These are phyloP conservation scores for Penicillium olsonii DNA, from an alignment of 2,329 filamentous ascomycete genomes.

Conservation along the genomic window DNA sequence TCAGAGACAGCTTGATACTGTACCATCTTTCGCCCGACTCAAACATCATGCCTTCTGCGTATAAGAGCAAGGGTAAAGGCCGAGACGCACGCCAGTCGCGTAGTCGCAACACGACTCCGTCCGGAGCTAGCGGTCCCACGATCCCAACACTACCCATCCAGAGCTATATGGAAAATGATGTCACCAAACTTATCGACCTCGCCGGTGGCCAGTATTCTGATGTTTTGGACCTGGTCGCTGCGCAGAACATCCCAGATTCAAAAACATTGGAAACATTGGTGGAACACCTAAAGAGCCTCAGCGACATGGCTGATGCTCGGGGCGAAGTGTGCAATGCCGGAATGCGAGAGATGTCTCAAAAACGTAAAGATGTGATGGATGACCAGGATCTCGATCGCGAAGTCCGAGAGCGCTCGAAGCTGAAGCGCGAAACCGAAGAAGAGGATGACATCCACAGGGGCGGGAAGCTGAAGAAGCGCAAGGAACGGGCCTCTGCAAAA, in stretches of 20 bases:
- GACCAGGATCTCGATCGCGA: slow-evolving; percentile 53
- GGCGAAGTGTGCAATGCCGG: slow-evolving; percentile 60
- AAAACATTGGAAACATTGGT: slow-evolving; percentile 53
- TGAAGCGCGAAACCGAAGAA: slow-evolving; percentile 49
- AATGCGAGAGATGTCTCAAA: slow-evolving; percentile 60
- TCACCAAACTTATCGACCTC: slow-evolving; percentile 50
- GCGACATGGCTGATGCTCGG: slow-evolving; percentile 59
- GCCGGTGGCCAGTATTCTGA: slow-evolving; percentile 57
- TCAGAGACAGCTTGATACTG: neutral
- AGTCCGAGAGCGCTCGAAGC: slow-evolving; percentile 50
- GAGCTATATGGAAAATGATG: slow-evolving; percentile 58
- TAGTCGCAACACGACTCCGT: slow-evolving; percentile 65
- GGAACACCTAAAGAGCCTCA: slow-evolving; percentile 57
- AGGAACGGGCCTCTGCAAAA: slow-evolving; percentile 64
- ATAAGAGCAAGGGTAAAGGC: slow-evolving; percentile 56
- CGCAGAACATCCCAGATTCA: slow-evolving; percentile 51
- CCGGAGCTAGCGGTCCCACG: slow-evolving; percentile 53
- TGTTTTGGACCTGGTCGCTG: slow-evolving; percentile 57
- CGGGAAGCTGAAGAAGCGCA: slow-evolving; percentile 76
- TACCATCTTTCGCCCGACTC: neutral
- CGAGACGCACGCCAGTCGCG: slow-evolving; percentile 56
- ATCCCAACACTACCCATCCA: slow-evolving; percentile 40
- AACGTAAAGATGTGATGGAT: slow-evolving; percentile 58
- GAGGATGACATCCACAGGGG: slow-evolving; percentile 53
- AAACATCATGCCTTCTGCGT: slow-evolving; percentile 45